A percentile compares a stretch with the other conserved stretches of the same genome.
phyloP scores from a whole-genome alignment of 768 basidiomycete species.

The Tephrocybe sp. region DNA sequence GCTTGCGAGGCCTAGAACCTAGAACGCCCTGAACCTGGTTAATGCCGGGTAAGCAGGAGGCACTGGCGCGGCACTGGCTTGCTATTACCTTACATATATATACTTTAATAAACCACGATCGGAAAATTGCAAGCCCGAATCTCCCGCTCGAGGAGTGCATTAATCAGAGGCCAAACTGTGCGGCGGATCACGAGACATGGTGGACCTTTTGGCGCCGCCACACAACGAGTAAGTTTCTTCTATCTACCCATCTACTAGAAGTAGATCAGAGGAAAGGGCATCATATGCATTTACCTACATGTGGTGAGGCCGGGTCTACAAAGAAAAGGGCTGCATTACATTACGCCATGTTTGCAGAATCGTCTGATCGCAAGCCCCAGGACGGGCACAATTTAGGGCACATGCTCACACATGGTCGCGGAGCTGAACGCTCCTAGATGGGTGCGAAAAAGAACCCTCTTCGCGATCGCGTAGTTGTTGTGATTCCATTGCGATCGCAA shows the following conservation, averaged over 20 bases:
- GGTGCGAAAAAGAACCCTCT: neutral
- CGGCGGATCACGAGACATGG: conserved; percentile 8
- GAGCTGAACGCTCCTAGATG: neutral
- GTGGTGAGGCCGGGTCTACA: too few species aligned
- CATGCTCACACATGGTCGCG: conserved; percentile 2
- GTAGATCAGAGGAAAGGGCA: neutral
- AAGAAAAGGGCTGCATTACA: neutral
- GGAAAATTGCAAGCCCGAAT: neutral
- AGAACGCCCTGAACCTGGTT: too few species aligned
- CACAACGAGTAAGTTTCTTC: conserved; percentile 2
- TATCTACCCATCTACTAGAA: too few species aligned
- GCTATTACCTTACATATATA: neutral
- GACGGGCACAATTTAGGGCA: neutral
- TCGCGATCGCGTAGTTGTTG: neutral
- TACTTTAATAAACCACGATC: neutral
- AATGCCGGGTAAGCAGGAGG: too few species aligned
- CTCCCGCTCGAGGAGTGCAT: conserved; percentile 3
- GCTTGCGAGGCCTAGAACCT: conserved; percentile 4
- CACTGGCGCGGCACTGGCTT: too few species aligned
- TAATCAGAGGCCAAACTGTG: conserved; percentile 6
- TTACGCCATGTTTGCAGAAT: too few species aligned
- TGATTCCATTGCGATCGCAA: neutral
- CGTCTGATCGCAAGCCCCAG: conserved; percentile 1
- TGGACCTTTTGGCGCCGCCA: conserved; percentile 4
- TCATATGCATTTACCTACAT: too few species aligned